phyloP scores from a whole-genome alignment of 1,139 yeast species.

The Yamadazyma triangularis region DNA sequence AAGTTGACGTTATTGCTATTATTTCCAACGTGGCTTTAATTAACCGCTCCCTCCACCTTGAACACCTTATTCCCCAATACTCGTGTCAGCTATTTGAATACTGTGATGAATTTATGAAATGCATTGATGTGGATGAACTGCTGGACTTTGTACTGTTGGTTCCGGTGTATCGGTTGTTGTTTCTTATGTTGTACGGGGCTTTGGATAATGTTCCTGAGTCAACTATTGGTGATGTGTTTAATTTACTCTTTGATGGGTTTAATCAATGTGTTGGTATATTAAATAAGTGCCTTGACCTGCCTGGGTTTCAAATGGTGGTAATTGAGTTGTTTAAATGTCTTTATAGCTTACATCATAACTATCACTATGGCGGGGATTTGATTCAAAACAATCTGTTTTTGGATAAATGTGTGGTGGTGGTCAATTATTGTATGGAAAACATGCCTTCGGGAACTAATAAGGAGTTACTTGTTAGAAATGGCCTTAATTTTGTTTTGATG shows the following conservation, averaged over 20 bases:
- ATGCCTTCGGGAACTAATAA: no score
- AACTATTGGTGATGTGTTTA: conserved; percentile 11
- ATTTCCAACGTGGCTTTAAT: conserved; percentile 21
- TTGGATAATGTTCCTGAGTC: conserved; percentile 7
- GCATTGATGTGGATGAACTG: no score
- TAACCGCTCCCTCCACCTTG: conserved; percentile 19
- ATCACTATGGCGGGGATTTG: conserved; percentile 9
- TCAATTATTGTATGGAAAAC: conserved; percentile 8
- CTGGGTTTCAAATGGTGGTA: conserved; percentile 12
- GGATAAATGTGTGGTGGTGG: conserved; percentile 10
- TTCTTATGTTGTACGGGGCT: conserved; percentile 23
- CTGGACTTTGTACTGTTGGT: conserved; percentile 16
- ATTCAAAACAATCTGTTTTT: conserved; percentile 10
- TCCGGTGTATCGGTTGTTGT: conserved; percentile 22
- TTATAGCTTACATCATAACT: conserved; percentile 22
- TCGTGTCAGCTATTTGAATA: conserved; percentile 14
- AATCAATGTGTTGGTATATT: conserved; percentile 9
- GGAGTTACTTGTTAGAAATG: no score
- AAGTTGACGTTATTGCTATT: conserved; percentile 15
- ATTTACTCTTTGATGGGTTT: conserved; percentile 13
- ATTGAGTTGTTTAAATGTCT: conserved; percentile 26
- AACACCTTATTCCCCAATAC: conserved; percentile 17
- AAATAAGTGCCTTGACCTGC: conserved; percentile 1
- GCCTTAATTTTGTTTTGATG: no score
- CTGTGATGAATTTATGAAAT: conserved; percentile 11